Conservation (phyloP, 139 green algal species). For the Volvox africanus region DNA sequence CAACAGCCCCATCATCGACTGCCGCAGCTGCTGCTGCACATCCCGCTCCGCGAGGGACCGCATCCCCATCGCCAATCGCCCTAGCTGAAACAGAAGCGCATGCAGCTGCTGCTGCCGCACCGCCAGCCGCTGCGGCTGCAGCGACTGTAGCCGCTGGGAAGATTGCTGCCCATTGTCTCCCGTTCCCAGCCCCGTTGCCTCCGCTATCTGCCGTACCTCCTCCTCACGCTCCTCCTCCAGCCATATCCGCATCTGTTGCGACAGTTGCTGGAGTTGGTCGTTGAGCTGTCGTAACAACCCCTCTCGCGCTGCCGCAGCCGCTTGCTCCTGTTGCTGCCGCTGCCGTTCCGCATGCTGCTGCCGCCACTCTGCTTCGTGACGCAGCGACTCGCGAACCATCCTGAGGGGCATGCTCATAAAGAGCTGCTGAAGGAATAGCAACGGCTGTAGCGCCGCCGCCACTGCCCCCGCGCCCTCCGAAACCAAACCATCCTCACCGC, state of each 20-base stretch:
- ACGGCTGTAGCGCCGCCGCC: background rate
- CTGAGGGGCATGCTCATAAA: background rate
- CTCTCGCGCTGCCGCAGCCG: background rate
- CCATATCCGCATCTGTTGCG: background rate
- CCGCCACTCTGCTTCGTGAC: conserved; percentile 5
- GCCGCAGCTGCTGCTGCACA: background rate
- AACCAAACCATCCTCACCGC: no score
- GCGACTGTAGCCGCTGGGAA: background rate
- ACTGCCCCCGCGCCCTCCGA: background rate
- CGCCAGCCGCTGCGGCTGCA: background rate
- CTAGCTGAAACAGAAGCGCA: background rate
- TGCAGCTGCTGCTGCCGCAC: background rate
- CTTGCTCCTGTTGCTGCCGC: background rate
- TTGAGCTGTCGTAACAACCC: background rate
- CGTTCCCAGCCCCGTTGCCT: no score
- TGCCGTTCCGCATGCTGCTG: background rate
- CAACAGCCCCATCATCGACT: background rate
- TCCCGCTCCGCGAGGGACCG: background rate
- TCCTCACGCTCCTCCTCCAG: background rate
- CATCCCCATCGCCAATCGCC: background rate
- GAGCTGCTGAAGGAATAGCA: conserved; percentile 21
- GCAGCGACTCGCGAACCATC: background rate
- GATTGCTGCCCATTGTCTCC: background rate
- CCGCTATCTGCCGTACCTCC: background rate
- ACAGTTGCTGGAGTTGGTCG: background rate